Evolutionary conservation across 352 stramenopile genomes (phyloP).

Genomic region (Pythium sukuiense): DNA sequence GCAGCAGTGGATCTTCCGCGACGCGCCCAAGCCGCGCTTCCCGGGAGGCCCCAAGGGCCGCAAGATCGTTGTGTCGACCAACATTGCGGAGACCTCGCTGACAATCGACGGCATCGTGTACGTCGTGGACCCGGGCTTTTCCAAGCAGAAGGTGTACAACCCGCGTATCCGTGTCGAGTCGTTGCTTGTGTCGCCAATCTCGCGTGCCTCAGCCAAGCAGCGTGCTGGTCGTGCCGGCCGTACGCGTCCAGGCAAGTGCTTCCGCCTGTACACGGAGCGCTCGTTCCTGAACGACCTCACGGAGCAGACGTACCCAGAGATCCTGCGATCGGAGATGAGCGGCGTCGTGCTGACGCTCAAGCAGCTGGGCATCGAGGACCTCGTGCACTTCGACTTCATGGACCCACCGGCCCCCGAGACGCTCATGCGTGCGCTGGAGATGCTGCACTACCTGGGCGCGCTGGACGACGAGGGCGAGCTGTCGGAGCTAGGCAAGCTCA

Average conservation of each 20-base stretch:
- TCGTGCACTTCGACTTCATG: conserved; percentile 99
- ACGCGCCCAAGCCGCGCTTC: conserved; percentile 91
- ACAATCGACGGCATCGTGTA: conserved; percentile 99
- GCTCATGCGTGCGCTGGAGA: conserved; percentile 97
- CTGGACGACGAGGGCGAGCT: conserved; percentile 97
- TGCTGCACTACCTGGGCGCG: conserved; percentile 98
- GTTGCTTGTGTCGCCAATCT: conserved; percentile 98
- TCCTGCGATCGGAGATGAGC: conserved; percentile 96
- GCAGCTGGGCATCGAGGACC: conserved; percentile 98
- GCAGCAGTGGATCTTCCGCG: conserved; percentile 99
- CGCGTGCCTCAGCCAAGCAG: conserved; percentile 93
- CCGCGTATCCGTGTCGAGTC: conserved; percentile 97
- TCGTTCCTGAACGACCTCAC: conserved; percentile 97
- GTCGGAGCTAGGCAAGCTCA: conserved; percentile 90
- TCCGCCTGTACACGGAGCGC: conserved; percentile 97
- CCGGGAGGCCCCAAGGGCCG: conserved; percentile 85
- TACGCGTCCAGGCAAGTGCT: conserved; percentile 93
- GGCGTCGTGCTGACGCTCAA: conserved; percentile 97
- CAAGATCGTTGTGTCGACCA: conserved; percentile 98
- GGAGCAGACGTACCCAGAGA: conserved; percentile 99
- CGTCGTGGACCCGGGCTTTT: conserved; percentile 99
- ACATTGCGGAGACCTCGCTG: conserved; percentile 99
- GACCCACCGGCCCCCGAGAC: conserved; percentile 98
- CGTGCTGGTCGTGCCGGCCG: conserved; percentile 92
- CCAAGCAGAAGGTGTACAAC: conserved; percentile 99